Conservation (phyloP, 2,329 filamentous ascomycete species). For the Fusarium citri region DNA sequence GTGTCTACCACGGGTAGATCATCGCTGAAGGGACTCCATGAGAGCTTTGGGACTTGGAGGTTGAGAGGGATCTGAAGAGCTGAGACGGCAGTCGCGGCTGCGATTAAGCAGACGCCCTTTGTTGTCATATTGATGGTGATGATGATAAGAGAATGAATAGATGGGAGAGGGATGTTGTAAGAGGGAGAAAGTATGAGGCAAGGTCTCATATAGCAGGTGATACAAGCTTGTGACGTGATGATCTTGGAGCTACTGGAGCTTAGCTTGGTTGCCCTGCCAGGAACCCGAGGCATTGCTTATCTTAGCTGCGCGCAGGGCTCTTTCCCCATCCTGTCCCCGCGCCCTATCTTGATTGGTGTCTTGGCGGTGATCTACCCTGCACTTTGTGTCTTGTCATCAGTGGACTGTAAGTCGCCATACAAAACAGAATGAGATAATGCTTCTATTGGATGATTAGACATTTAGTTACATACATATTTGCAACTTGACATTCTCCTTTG, state of each 20-base stretch:
- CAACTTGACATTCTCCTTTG: neutral
- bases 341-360: slow-evolving; percentile 17
- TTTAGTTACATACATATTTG: no score
- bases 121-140: slow-evolving; percentile 33
- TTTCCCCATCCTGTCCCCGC: neutral
- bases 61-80: slow-evolving; percentile 44
- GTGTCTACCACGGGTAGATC: slow-evolving; percentile 62
- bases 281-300: slow-evolving; percentile 42
- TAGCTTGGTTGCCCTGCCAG: slow-evolving; percentile 38
- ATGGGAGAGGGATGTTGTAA: neutral
- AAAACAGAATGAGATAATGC: no score
- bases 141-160: neutral
- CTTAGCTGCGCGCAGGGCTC: neutral
- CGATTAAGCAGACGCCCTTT: slow-evolving; percentile 43
- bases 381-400: neutral
- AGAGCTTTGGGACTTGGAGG: slow-evolving; percentile 32
- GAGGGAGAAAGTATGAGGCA: slow-evolving; percentile 14
- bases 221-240: slow-evolving; percentile 39
- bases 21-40: slow-evolving; percentile 32
- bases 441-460: no score
- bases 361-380: slow-evolving; percentile 20
- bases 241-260: slow-evolving; percentile 26
- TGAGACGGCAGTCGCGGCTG: slow-evolving; percentile 46
- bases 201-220: slow-evolving; percentile 26
- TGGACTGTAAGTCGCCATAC: neutral